Evolutionary conservation across 192 early-diverging fungal species (phyloP), one percentile per base, ranked within the genome.

Genomic region (Entomortierella beljakovae): DNA sequence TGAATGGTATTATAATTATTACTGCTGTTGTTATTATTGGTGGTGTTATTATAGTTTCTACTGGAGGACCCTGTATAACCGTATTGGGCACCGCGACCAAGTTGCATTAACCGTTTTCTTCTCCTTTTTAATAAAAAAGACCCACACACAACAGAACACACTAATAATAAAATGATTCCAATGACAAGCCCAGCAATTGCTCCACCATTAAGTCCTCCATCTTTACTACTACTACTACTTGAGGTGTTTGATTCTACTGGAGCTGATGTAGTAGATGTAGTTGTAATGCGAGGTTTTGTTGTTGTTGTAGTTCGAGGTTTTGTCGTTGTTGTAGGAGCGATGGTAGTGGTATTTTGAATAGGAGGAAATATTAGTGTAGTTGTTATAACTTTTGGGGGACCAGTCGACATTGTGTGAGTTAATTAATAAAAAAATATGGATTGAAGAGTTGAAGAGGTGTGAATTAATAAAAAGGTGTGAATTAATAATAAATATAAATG

Each of bases 181-280:
- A 75, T 33, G 42, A 68, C 43, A 3, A 75, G 51, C 6, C 72
- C 72, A 4, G 72, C 72, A 1, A 75, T 49, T 8, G 72, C 72
- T 25, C 72, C 72, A 0, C 72, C 72, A 42, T 53, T 63, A 51
- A 75, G 55, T 6, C 72, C 53, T 18, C 54, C 37, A 37, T 50
- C 11, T 3, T 25, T 7, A 32, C 26, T 55, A 31, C 13, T 31
- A 3, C 16, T 18, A 20, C 20, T 34, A 57, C 20, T 57, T 20
- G 2, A 34, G 54, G 6, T 34, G 32, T 6, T 20, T 33, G 32
- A 57, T 40, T 40, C 7, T 9, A 40, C 13, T 9, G 37, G 37
- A 29, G 53, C 31, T 7, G 35, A 26, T 6, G 26, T 6, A 29
- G 57, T 3, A 34, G 29, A 20, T 6, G 25, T 42, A 22, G 26